Evolutionary conservation across 768 basidiomycete species (phyloP), one percentile per base, ranked within the genome.

Genomic region (Tylopilus balloui): DNA sequence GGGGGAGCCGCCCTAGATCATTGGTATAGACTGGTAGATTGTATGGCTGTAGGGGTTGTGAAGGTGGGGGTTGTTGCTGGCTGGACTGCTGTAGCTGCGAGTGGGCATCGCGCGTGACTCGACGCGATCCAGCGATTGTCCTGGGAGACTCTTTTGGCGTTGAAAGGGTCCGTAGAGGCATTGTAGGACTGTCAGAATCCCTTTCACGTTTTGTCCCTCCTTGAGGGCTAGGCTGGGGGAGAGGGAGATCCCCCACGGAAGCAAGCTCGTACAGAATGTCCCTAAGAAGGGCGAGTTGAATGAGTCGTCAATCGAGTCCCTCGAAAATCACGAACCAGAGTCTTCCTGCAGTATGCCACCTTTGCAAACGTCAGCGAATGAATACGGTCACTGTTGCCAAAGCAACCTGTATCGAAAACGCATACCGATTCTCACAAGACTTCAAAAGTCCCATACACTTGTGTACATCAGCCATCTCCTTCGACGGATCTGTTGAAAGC

Each of bases 261-360:
- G 86, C 83, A 1, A 88, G 71, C 54, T 88, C 84, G 54, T 80
- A 86, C 17, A 88, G 66, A 35, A 88, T 77, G 56, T 87, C 84
- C 84, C 86, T 86, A 51, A 11, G 11, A 43, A 36, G 5, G 1
- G 21, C 13, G 1, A 23, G 43, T n/a, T 2, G n/a, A 31, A 17
- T 17, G 20, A 8, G 15, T 20, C 24, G 23, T 34, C n/a, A 35
- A 25, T 25, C 19, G 9, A 34, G 24, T 17, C 13, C 2, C 8
- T 13, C 8, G 21, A 40, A 34, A 21, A 17, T 28, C 31, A 61
- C 74, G 41, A 44, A 79, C 78, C 77, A 77, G 37, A 79, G 57
- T 45, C 76, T 66, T 14, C 78, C 78, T 2, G 76, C 66, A 2
- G 72, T 66, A 47, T 77, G 76, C 74, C 73, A 79, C 45, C 77